Conservation (phyloP, 352 stramenopile species). For the Globisporangium parvum region DNA sequence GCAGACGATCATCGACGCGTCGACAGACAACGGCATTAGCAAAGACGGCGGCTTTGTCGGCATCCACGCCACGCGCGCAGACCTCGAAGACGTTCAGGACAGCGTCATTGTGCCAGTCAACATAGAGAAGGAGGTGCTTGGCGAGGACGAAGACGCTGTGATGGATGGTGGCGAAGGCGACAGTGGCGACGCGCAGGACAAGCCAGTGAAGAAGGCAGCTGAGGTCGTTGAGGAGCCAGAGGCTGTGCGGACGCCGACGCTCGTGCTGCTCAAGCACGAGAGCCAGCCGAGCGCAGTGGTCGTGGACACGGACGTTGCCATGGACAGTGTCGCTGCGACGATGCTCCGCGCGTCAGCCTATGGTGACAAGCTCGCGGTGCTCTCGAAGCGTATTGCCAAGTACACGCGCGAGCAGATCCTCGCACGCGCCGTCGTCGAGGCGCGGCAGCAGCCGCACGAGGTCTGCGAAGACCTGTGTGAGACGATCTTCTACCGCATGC, state of each 20-base stretch:
- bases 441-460: constrained; percentile 63
- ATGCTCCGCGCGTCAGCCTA: constrained; percentile 26
- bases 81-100: constrained; percentile 51
- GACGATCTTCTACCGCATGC: constrained; percentile 95
- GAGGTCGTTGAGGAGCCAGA: constrained; percentile 1
- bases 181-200: constrained; percentile 8
- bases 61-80: constrained; percentile 57
- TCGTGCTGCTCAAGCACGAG: constrained; percentile 10
- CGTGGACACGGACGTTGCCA: not conserved
- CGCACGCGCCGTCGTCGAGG: constrained; percentile 41
- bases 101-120: constrained; percentile 34
- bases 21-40: constrained; percentile 75
- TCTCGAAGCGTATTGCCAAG: constrained; percentile 71
- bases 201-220: not conserved
- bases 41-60: constrained; percentile 79
- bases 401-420: constrained; percentile 72
- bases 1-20: constrained; percentile 86
- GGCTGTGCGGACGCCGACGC: constrained; percentile 3
- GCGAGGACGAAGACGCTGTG: constrained; percentile 15
- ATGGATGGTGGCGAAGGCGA: constrained; percentile 6
- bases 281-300: constrained; percentile 7
- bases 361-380: constrained; percentile 38
- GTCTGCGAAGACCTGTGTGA: constrained; percentile 88
- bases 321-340: not conserved
- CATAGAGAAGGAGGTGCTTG: constrained; percentile 7